Conservation (phyloP, 257 asterid genomes). For the Forsythia viridissima region DNA sequence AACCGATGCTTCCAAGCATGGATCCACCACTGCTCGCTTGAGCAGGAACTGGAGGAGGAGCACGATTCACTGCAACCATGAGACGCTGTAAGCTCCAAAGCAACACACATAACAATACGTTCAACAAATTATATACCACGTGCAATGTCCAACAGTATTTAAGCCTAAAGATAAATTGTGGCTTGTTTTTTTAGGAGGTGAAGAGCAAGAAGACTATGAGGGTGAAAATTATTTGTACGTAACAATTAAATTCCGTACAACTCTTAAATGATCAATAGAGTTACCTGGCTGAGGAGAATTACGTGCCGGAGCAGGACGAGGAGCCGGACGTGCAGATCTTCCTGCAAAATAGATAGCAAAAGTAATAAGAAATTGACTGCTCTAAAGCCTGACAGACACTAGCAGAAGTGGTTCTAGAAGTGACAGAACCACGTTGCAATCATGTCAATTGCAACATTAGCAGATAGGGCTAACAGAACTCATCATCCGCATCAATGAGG, state of each 20-base stretch:
- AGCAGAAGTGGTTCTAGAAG: no score
- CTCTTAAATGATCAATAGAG: neutral
- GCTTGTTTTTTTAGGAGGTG: neutral
- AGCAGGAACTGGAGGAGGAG: constrained; percentile 80
- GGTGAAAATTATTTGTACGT: neutral
- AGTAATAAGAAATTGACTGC: neutral
- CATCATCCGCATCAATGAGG: neutral
- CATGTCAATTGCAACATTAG: neutral
- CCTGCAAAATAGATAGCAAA: constrained; percentile 39
- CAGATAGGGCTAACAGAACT: neutral
- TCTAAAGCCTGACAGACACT: neutral
- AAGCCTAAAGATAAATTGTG: neutral
- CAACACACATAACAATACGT: neutral
- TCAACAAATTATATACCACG: neutral
- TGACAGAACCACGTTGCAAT: neutral
- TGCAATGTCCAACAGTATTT: neutral
- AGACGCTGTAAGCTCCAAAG: constrained; percentile 2
- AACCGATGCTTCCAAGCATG: constrained; percentile 55
- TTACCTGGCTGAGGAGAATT: constrained; percentile 54
- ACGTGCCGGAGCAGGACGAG: constrained; percentile 56
- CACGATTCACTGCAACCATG: constrained; percentile 46
- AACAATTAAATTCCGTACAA: neutral
- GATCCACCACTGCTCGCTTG: constrained; percentile 62
- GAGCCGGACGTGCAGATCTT: constrained; percentile 73
- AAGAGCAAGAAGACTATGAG: neutral